Evolutionary conservation across 1,139 yeast genomes (phyloP).

Genomic region (Meyerozyma athensensis): DNA sequence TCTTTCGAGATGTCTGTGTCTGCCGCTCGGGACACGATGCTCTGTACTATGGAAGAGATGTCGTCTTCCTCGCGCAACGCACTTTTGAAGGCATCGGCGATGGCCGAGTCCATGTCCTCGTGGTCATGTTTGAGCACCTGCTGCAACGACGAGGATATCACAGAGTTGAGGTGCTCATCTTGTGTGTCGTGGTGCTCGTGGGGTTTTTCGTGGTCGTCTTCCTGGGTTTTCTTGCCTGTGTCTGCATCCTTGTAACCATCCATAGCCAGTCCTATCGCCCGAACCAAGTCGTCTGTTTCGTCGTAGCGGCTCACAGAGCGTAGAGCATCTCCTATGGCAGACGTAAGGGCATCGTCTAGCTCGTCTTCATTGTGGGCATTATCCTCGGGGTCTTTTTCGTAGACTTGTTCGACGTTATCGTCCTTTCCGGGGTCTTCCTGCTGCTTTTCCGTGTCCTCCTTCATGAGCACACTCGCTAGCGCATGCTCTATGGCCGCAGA

Average conservation of each 20-base stretch:
- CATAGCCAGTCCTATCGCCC: constrained; percentile 2
- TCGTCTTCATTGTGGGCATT: constrained; percentile 15
- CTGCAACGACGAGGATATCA: constrained; percentile 16
- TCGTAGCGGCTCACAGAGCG: background rate
- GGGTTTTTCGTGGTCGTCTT: constrained; percentile 1
- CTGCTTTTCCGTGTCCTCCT: background rate
- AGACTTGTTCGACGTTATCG: background rate
- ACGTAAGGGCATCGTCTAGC: constrained; percentile 17
- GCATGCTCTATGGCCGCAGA: background rate
- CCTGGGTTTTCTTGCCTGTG: constrained; percentile 1
- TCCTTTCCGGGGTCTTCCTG: background rate
- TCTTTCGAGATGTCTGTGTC: constrained; percentile 17
- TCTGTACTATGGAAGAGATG: constrained; percentile 3
- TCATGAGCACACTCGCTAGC: background rate
- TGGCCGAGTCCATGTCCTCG: constrained; percentile 24
- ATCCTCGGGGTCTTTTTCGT: constrained; percentile 8
- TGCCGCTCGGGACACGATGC: constrained; percentile 4
- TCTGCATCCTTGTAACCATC: background rate
- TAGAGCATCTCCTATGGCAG: constrained; percentile 6
- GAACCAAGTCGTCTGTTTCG: constrained; percentile 4
- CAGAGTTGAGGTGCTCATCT: constrained; percentile 15
- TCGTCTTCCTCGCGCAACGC: constrained; percentile 15
- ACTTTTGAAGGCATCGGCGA: constrained; percentile 31
- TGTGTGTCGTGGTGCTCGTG: constrained; percentile 6
- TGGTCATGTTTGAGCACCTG: constrained; percentile 10